Evolutionary conservation across 257 asterid species (phyloP), one percentile per base, ranked within the genome.

Genomic region (Linaria vulgaris): DNA sequence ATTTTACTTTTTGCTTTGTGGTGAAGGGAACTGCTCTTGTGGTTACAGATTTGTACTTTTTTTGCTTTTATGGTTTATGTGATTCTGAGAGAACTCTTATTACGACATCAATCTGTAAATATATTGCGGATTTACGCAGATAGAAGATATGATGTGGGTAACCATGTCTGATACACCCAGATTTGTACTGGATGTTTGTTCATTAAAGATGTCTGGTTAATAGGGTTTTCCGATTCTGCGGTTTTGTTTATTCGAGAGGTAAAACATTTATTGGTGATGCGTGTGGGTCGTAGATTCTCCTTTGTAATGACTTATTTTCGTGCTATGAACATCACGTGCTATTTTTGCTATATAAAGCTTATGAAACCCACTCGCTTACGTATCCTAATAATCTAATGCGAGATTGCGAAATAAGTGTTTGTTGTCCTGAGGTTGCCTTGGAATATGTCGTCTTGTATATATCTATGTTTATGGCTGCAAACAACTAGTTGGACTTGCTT

Each of bases 101-200:
- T 44, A 14, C 45, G 24, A n/a, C n/a, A n/a, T 53, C n/a, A 20
- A 67, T 67, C 23, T 67, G 11, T 20, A 9, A 39, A 53, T 17
- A 23, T 16, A 9, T 19, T 63, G 24, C 12, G 46, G 57, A 17
- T 56, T 27, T 41, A 31, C 48, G 43, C 7, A n/a, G 60, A 19
- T 19, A 55, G 57, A 61, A 56, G 50, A 38, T n/a, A 16, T 52
- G 14, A 11, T 55, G 11, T 38, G 9, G 54, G 23, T 59, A 27
- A 47, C 24, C 21, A 43, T 48, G 51, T 51, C 21, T 61, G 22
- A 38, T 53, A 67, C 60, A 44, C n/a, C 57, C 2, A n/a, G 43
- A 55, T 54, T 44, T 34, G 31, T 31, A 37, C 47, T 39, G 62
- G 52, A 69, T 52, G 27, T 62, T 58, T 56, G 25, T 41, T 11